Base-by-base conservation (phyloP, 2,329 filamentous ascomycete species). In the Trichoderma simmonsii region DNA sequence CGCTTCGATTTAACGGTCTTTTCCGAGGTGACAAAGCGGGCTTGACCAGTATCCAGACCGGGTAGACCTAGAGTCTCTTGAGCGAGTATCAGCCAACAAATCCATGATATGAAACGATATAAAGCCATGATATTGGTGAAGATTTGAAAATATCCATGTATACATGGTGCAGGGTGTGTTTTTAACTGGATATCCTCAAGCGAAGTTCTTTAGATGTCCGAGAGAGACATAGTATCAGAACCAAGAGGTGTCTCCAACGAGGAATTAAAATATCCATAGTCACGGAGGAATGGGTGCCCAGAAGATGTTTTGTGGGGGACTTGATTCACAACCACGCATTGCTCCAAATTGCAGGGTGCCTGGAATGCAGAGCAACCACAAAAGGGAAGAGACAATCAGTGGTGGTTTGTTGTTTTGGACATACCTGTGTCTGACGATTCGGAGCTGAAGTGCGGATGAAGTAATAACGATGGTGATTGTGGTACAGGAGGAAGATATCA, bases 1-100 rank as follows among this genome's bases (percentile, higher is more conserved):
- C 15, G 64, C n/a, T 43, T 48, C 9, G 51, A 51, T 48, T 43
- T 62, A n/a, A 64, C 43, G 12, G 24, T 26, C n/a, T 36, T 66
- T 65, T 30, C 57, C 7, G 28, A 39, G 21, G 39, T 30, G 4
- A 60, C 36, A 48, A 54, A 61, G 48, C 14, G 64, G 32, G 15
- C 48, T 24, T 69, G 64, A 7, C 48, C 43, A 21, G 48, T 72
- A 34, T 67, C 70, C 32, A 26, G 34, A 18, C 70, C n/a, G 6
- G 66, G 36, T 11, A 30, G 24, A 21, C 30, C 34, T 6, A 63
- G 32, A 56, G 62, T 70, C 21, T 63, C 73, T 75, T 72, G 51
- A 59, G 51, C 21, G 68, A 60, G 28, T 11, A 70, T 75, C 64
- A 75, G 74, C 74, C 70, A 75, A 68, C 28, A 70, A 59, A 71